These are phyloP conservation scores for Raphanus raphanistrum DNA, from an alignment of 345 rosid genomes.

Conservation along the genomic window DNA sequence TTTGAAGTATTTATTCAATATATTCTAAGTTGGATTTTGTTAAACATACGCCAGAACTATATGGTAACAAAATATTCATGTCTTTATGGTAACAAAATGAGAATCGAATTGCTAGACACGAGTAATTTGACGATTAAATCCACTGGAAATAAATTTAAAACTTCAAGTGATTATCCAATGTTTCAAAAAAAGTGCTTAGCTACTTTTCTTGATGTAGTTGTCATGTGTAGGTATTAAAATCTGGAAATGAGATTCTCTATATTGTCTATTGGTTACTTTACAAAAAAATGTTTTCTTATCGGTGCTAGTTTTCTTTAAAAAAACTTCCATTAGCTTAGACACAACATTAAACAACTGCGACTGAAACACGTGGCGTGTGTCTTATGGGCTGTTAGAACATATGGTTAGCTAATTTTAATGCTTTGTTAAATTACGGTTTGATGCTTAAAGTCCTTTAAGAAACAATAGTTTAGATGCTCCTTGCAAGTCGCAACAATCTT, in stretches of 20 bases:
- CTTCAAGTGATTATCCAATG: background rate
- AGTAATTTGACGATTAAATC: background rate
- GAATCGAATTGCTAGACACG: background rate
- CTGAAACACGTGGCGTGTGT: slow-evolving; percentile 22
- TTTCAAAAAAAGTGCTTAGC: too few relatives aligned
- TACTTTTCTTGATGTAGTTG: background rate
- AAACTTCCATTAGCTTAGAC: slow-evolving; percentile 4
- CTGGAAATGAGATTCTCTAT: background rate
- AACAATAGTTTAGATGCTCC: slow-evolving; percentile 22
- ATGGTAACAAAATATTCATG: background rate
- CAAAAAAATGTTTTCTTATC: background rate
- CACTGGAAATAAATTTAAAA: background rate
- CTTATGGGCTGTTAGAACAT: slow-evolving; percentile 21
- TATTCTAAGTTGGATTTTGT: background rate
- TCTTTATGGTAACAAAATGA: background rate
- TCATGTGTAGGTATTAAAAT: background rate
- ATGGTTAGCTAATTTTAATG: slow-evolving; percentile 36
- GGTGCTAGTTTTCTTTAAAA: background rate
- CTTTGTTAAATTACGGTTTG: slow-evolving; percentile 22
- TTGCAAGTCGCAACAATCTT: slow-evolving; percentile 28
- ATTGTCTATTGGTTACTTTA: background rate
- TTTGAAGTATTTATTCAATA: background rate
- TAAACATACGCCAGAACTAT: background rate
- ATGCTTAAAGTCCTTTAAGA: background rate
- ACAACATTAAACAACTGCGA: background rate